phyloP scores from a whole-genome alignment of 2,329 filamentous ascomycete species.

The Plectosphaerella plurivora region DNA sequence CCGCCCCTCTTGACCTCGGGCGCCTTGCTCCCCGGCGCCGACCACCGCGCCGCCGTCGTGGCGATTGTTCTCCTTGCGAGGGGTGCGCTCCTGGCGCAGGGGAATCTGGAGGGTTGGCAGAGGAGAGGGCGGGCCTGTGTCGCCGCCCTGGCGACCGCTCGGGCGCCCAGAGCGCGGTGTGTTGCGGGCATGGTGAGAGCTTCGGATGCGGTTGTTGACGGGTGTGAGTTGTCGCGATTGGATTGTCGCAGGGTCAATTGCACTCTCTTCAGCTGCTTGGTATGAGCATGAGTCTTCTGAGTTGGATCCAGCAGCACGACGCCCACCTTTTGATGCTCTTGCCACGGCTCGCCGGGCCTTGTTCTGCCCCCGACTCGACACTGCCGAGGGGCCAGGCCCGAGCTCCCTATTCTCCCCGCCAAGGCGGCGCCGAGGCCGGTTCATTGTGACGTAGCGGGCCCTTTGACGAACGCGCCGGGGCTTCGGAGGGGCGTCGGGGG shows the following conservation, averaged over 20 bases:
- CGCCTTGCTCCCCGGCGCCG: neutral
- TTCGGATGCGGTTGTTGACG: neutral
- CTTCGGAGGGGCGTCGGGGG: no score
- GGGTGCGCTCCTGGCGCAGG: neutral
- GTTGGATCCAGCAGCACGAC: neutral
- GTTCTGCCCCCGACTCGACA: neutral
- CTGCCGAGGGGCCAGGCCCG: no score
- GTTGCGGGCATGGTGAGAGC: neutral
- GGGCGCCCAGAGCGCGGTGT: neutral
- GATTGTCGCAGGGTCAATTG: neutral
- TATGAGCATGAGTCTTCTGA: neutral
- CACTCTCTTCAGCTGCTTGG: neutral
- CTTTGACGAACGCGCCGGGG: no score
- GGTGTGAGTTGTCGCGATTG: neutral
- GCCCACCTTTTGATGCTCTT: neutral
- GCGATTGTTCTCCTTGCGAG: neutral
- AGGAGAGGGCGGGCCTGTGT: neutral
- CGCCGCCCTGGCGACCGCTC: neutral
- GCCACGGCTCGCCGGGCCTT: neutral
- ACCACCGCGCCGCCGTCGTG: neutral
- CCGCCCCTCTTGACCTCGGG: constrained; percentile 18
- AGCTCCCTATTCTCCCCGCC: no score
- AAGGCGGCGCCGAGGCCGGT: no score
- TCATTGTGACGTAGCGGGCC: no score
- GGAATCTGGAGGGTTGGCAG: neutral